Evolutionary conservation across 352 stramenopile species (phyloP).

Genomic region (Phytopythium delawarense): DNA sequence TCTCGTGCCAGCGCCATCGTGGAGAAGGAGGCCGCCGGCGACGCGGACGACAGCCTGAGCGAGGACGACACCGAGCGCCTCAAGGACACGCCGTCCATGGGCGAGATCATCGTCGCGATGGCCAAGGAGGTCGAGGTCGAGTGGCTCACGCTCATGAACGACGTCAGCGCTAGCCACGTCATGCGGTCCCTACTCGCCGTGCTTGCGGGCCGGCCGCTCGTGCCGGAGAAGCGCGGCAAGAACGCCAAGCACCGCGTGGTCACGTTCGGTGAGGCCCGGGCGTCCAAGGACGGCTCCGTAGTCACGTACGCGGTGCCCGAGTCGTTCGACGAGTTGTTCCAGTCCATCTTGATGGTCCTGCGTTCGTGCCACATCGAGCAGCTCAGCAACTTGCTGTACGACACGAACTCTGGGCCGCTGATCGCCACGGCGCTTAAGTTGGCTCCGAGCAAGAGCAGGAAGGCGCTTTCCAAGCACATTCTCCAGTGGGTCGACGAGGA

Average conservation of each 20-base stretch:
- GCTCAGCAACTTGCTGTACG: conserved; percentile 62
- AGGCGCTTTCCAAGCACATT: conserved; percentile 55
- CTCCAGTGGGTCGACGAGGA: conserved; percentile 70
- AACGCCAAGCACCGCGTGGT: conserved; percentile 74
- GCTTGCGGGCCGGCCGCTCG: conserved; percentile 58
- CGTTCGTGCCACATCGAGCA: conserved; percentile 35
- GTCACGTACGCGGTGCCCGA: conserved; percentile 45
- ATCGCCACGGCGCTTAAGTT: conserved; percentile 62
- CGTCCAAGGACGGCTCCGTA: conserved; percentile 29
- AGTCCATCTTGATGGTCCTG: conserved; percentile 49
- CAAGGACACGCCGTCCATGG: conserved; percentile 58
- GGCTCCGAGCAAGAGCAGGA: conserved; percentile 37
- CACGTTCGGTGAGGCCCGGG: conserved; percentile 43
- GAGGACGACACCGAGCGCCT: conserved; percentile 60
- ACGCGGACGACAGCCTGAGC: conserved; percentile 16
- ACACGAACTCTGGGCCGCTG: conserved; percentile 70
- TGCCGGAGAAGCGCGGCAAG: conserved; percentile 77
- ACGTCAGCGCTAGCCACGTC: conserved; percentile 83
- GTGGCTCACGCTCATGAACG: conserved; percentile 85
- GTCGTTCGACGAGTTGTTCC: conserved; percentile 54
- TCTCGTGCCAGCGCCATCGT: conserved; percentile 55
- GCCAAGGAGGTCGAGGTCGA: conserved; percentile 69
- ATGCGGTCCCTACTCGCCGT: conserved; percentile 67
- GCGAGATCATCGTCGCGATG: conserved; percentile 68
- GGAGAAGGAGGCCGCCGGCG: conserved; percentile 25